Conservation (phyloP, 192 early-diverging fungal species). For the Geosiphon pyriformis region DNA sequence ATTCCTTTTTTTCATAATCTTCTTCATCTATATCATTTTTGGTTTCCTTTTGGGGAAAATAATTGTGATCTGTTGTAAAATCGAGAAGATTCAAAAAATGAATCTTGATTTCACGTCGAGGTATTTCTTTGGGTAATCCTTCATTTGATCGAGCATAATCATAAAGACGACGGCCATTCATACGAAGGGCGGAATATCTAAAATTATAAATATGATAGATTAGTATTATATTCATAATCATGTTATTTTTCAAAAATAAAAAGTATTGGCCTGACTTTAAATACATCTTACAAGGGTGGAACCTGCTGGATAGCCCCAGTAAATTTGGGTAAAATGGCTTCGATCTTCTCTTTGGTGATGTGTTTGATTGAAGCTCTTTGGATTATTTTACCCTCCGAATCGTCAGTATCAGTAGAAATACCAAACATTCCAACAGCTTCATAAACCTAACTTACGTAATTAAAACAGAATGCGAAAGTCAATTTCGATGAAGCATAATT, state of each 20-base stretch:
- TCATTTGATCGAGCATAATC: constrained; percentile 60
- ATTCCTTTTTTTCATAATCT: no score
- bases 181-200: constrained; percentile 61
- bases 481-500: no score
- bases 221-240: background rate
- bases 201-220: no score
- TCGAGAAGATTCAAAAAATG: constrained; percentile 33
- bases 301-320: constrained; percentile 53
- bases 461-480: no score
- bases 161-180: constrained; percentile 66
- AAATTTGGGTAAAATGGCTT: constrained; percentile 42
- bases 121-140: constrained; percentile 36
- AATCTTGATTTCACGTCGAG: constrained; percentile 37
- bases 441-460: constrained; percentile 42
- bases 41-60: background rate
- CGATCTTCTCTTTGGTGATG: constrained; percentile 37
- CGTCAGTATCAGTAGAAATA: constrained; percentile 52
- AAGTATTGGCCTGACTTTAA: background rate
- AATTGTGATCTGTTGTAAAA: constrained; percentile 22
- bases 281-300: constrained; percentile 54
- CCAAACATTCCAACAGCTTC: constrained; percentile 49
- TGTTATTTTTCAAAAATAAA: no score
- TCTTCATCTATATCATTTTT: background rate
- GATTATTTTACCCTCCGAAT: constrained; percentile 48
- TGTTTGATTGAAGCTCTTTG: constrained; percentile 27